phyloP scores from a whole-genome alignment of 306 rosid genomes.

The Hippophae tibetana region DNA sequence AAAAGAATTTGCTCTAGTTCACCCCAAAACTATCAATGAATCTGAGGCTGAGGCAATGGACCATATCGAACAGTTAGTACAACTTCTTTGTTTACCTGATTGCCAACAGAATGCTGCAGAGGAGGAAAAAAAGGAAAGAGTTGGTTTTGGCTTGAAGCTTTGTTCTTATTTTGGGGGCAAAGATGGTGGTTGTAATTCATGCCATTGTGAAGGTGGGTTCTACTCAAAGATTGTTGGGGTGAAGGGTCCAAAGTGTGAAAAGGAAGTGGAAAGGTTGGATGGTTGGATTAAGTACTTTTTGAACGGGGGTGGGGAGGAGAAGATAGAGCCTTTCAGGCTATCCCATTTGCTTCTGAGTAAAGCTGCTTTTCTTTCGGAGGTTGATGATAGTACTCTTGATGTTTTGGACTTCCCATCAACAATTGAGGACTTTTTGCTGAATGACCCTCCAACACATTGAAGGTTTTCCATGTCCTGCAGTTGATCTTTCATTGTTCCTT shows the following conservation, averaged over 20 bases:
- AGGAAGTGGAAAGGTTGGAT: constrained; percentile 61
- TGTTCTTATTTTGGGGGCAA: background rate
- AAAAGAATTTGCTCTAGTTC: constrained; percentile 12
- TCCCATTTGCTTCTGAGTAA: constrained; percentile 71
- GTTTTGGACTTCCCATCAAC: constrained; percentile 71
- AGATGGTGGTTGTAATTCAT: constrained; percentile 35
- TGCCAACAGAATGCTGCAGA: constrained; percentile 13
- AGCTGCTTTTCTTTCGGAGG: constrained; percentile 44
- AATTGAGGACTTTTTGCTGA: constrained; percentile 52
- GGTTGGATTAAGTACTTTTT: constrained; percentile 68
- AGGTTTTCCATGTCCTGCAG: background rate
- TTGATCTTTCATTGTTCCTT: background rate
- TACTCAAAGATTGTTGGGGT: constrained; percentile 64
- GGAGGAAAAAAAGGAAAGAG: constrained; percentile 15
- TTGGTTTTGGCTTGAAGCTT: constrained; percentile 7
- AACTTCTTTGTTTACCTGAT: constrained; percentile 46
- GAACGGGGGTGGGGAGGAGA: constrained; percentile 43
- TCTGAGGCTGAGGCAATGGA: constrained; percentile 17
- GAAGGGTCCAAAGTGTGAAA: constrained; percentile 71
- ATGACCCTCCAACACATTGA: constrained; percentile 46
- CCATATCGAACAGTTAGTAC: constrained; percentile 46
- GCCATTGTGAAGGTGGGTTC: constrained; percentile 75
- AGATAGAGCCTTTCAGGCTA: constrained; percentile 64
- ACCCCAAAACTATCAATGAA: constrained; percentile 9
- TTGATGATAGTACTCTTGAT: constrained; percentile 35